Base-by-base conservation (phyloP, 2,329 filamentous ascomycete species). In the Lecanicillium sp. region DNA sequence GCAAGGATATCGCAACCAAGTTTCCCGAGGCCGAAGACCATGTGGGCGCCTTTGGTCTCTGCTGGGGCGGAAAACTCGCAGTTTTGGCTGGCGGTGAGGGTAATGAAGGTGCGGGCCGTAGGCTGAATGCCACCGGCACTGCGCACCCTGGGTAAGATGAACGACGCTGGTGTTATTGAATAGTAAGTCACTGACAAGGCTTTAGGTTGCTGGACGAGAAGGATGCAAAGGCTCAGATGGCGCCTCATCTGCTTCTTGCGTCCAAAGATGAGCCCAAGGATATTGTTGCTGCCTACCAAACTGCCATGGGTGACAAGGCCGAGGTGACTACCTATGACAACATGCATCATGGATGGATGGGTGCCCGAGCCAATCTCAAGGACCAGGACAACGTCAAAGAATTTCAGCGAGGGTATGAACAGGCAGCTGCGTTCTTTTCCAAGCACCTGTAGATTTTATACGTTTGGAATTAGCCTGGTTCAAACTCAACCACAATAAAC, bases 331-430 rank as follows among this genome's bases (percentile, higher is more conserved):
- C 60, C 2, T 77, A 72, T 46, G 37, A 42, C 1, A 65, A 56
- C 36, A 74, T 73, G 64, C 62, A 64, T 48, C 74, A 77, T 48
- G 74, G 74, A n/a, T 78, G 71, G 69, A 77, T 77, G 73, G 71
- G 69, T 6, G 71, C 72, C 1, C 56, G 72, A 17, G 61, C 66
- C 1, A 57, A 74, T 36, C 50, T 76, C 10, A 56, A 63, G 10
- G 57, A 69, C 20, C 57, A 64, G 42, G 61, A 60, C 31, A 67
- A 66, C 35, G 57, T 59, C 49, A 60, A 55, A 35, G 68, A 73
- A 52, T 75, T 64, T 48, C 61, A 65, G 50, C 58, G 68, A 18
- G 71, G 72, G 32, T 72, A 72, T 43, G 59, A 62, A 44, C 64
- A 66, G 33, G 46, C 61, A 8, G 58, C 65, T 2, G 56, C 60